Evolutionary conservation across 306 rosid genomes (phyloP).

Genomic region (Hippophae gyantsensis): DNA sequence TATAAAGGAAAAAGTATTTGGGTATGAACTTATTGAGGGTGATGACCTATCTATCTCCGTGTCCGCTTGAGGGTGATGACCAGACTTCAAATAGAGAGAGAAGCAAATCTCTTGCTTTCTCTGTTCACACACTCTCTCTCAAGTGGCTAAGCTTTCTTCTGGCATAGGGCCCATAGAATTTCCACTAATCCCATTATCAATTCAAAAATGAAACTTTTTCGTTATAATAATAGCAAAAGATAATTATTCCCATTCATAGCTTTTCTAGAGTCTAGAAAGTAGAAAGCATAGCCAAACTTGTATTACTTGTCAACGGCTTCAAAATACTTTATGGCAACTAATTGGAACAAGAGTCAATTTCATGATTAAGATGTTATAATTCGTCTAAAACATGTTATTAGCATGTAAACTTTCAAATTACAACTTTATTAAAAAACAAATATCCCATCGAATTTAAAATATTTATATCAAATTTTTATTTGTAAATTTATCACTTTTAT

Average conservation of each 20-base stretch:
- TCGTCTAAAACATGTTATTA: conserved; percentile 14
- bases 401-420: no score
- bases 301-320: not conserved
- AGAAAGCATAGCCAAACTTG: not conserved
- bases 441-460: no score
- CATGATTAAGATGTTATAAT: conserved; percentile 6
- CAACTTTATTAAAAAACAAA: no score
- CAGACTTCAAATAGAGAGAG: conserved; percentile 41
- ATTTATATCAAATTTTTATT: no score
- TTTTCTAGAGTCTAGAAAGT: conserved; percentile 1
- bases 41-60: conserved; percentile 22
- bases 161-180: conserved; percentile 8
- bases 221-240: not conserved
- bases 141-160: conserved; percentile 7
- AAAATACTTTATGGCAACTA: not conserved
- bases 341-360: conserved; percentile 14
- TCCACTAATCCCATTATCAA: conserved; percentile 9
- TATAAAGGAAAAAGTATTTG: conserved; percentile 5
- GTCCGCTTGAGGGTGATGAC: conserved; percentile 48
- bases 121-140: not conserved
- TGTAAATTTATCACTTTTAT: no score
- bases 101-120: not conserved
- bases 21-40: conserved; percentile 7
- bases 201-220: not conserved
- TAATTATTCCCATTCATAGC: conserved; percentile 6